Percentiles rank a stretch among this genome's conserved stretches.
These are phyloP conservation scores for Camptophora hylomeconis DNA, from an alignment of 2,329 filamentous ascomycete species.

Conservation along the genomic window DNA sequence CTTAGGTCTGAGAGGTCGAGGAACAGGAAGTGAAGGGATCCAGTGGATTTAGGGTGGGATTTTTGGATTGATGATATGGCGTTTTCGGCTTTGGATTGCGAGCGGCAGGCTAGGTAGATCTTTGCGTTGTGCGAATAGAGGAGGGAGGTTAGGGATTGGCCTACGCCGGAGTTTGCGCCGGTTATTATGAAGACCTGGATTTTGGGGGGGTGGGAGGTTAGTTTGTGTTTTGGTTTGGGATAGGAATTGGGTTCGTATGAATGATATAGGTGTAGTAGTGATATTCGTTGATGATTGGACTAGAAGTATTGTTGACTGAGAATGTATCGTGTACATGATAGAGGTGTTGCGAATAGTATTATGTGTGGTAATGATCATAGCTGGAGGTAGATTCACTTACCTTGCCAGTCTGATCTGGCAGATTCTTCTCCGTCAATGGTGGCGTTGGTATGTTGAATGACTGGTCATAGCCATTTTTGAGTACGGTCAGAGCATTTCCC, in stretches of 20 bases:
- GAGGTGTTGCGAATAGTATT: no score
- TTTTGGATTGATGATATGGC: constrained; percentile 29
- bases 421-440: constrained; percentile 14
- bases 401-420: constrained; percentile 13
- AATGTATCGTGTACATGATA: no score
- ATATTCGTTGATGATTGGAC: no score
- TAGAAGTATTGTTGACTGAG: no score
- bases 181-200: constrained; percentile 30
- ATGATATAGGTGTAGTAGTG: no score
- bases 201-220: background rate
- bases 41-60: constrained; percentile 19
- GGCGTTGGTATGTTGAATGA: no score
- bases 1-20: constrained; percentile 28
- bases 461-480: no score
- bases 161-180: constrained; percentile 26
- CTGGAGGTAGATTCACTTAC: no score
- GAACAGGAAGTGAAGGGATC: constrained; percentile 24
- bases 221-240: no score
- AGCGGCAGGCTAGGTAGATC: constrained; percentile 33
- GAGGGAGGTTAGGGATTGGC: constrained; percentile 26
- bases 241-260: no score
- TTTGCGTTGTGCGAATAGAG: constrained; percentile 31
- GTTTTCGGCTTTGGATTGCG: constrained; percentile 24
- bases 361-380: no score
- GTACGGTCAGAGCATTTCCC: no score